phyloP scores from a whole-genome alignment of 2,329 filamentous ascomycete species.

The Arthrobotrys iridis region DNA sequence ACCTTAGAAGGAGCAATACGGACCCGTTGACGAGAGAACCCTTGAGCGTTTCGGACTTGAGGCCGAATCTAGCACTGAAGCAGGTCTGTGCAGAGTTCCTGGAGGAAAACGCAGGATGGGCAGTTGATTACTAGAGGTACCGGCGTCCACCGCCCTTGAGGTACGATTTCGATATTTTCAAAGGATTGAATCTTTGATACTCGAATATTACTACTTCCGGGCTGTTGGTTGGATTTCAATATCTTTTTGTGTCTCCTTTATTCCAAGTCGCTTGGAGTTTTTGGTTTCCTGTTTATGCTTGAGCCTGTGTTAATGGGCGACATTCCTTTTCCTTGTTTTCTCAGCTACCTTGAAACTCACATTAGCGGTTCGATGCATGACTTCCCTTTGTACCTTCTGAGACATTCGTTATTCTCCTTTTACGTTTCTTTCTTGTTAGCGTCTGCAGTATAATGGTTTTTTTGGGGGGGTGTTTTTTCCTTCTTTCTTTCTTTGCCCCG shows the following conservation, averaged over 20 bases:
- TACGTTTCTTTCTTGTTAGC: neutral
- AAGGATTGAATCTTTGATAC: neutral
- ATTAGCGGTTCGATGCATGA: constrained; percentile 5
- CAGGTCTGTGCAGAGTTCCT: constrained; percentile 87
- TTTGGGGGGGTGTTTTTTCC: neutral
- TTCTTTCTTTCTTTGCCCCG: too few species aligned
- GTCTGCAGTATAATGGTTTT: neutral
- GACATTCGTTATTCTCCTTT: neutral
- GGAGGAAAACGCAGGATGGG: constrained; percentile 82
- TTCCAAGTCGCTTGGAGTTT: neutral
- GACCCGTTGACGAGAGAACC: constrained; percentile 87
- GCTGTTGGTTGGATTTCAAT: neutral
- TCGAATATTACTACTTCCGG: neutral
- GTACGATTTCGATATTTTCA: neutral
- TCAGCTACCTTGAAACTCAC: too few species aligned
- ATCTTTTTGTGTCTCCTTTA: neutral
- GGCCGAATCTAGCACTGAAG: constrained; percentile 82
- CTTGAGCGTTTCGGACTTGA: constrained; percentile 73
- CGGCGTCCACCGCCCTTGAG: neutral
- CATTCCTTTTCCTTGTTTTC: neutral
- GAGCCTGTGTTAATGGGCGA: neutral
- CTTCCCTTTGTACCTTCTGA: neutral
- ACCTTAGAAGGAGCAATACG: constrained; percentile 76
- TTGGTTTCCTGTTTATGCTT: neutral
- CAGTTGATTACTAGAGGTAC: constrained; percentile 79